These are phyloP conservation scores for Lagerstroemia fauriei DNA, from an alignment of 441 rosid species.

Conservation along the genomic window DNA sequence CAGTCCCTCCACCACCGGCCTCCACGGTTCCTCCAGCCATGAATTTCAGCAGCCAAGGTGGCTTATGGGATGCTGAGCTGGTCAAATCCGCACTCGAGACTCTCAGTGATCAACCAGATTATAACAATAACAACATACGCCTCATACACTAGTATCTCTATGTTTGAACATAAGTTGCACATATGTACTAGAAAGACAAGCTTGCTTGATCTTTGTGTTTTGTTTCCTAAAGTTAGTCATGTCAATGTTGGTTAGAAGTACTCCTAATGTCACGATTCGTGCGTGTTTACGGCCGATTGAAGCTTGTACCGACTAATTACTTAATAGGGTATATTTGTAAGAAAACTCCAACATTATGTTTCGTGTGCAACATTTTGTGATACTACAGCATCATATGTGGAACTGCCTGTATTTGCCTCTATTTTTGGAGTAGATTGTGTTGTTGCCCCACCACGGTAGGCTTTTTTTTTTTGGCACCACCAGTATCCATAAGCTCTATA, in stretches of 20 bases:
- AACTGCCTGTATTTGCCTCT: too few relatives aligned
- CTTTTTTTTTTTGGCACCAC: too few relatives aligned
- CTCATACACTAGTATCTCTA: background rate
- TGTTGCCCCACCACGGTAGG: too few relatives aligned
- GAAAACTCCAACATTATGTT: too few relatives aligned
- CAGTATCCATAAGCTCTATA: too few relatives aligned
- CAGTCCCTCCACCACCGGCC: background rate
- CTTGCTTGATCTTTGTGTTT: background rate
- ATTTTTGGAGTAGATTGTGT: too few relatives aligned
- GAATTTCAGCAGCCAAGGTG: background rate
- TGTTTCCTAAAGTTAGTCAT: background rate
- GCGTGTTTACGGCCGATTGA: too few relatives aligned
- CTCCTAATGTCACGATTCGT: too few relatives aligned
- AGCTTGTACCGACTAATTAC: too few relatives aligned
- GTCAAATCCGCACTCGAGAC: background rate
- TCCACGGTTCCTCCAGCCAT: background rate
- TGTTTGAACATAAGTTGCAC: background rate
- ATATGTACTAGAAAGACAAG: background rate
- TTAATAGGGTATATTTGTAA: too few relatives aligned
- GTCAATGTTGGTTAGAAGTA: background rate
- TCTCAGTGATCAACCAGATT: background rate
- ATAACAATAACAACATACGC: background rate
- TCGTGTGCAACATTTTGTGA: too few relatives aligned
- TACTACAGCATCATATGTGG: too few relatives aligned
- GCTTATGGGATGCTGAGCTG: background rate